Evolutionary conservation across 2,329 filamentous ascomycete species (phyloP).

Genomic region (Sporothrix euskadiensis): DNA sequence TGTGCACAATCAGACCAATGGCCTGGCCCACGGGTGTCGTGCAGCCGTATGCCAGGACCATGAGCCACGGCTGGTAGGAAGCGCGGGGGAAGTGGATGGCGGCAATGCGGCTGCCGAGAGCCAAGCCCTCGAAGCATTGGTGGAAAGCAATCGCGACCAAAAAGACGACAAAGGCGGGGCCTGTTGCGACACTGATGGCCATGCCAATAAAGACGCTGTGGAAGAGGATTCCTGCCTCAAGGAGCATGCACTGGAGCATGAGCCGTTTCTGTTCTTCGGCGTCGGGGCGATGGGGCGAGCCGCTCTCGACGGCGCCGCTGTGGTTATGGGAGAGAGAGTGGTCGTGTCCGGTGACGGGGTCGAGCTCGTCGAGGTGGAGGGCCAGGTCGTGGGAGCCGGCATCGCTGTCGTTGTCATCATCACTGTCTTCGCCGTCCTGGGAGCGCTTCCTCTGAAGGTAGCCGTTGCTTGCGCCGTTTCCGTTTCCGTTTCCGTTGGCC

Average conservation of each 20-base stretch:
- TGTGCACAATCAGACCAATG: constrained; percentile 75
- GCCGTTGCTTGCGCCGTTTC: not conserved
- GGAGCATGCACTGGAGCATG: constrained; percentile 73
- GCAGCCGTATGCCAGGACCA: constrained; percentile 74
- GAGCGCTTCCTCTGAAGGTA: not conserved
- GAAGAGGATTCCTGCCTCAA: constrained; percentile 82
- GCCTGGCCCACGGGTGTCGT: constrained; percentile 83
- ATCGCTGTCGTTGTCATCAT: constrained; percentile 48
- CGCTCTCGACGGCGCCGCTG: constrained; percentile 29
- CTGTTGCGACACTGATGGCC: constrained; percentile 79
- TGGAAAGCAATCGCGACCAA: constrained; percentile 80
- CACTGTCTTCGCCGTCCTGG: constrained; percentile 30
- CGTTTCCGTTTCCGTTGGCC: constrained; percentile 29
- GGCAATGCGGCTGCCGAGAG: constrained; percentile 80
- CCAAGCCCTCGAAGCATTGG: constrained; percentile 86
- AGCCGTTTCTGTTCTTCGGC: constrained; percentile 64
- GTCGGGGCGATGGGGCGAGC: constrained; percentile 37
- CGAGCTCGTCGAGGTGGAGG: constrained; percentile 62
- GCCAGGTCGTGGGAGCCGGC: constrained; percentile 55
- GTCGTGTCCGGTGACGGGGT: constrained; percentile 36
- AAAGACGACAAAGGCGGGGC: constrained; percentile 76
- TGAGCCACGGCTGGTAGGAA: constrained; percentile 77
- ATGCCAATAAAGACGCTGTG: constrained; percentile 80
- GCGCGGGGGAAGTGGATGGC: constrained; percentile 74
- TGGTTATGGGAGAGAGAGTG: not conserved